Evolutionary conservation across 2,329 filamentous ascomycete species (phyloP).

Genomic region (Sporothrix mexicana): DNA sequence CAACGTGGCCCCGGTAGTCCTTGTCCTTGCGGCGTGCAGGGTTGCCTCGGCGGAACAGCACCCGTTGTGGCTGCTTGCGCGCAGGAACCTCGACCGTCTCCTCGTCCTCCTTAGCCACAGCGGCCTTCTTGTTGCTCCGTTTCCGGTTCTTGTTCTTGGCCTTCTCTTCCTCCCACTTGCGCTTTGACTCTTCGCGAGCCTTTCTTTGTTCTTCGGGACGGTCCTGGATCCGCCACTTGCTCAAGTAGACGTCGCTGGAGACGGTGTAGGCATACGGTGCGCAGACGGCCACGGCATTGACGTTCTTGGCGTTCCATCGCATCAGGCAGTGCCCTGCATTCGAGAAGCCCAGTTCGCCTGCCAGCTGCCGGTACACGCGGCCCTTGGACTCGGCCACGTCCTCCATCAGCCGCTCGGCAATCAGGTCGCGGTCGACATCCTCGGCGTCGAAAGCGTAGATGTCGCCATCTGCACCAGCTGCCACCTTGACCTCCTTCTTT

Average conservation of each 20-base stretch:
- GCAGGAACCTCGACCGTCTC: constrained; percentile 58
- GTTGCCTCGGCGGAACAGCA: constrained; percentile 68
- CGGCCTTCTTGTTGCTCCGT: constrained; percentile 58
- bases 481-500: constrained; percentile 70
- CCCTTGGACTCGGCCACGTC: constrained; percentile 93
- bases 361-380: constrained; percentile 81
- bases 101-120: not conserved
- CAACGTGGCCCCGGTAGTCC: constrained; percentile 77
- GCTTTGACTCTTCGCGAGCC: constrained; percentile 55
- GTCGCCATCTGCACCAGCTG: constrained; percentile 51
- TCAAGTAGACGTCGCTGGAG: constrained; percentile 80
- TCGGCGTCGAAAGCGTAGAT: constrained; percentile 90
- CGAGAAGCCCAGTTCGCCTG: constrained; percentile 72
- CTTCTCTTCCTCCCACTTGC: constrained; percentile 56
- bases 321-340: constrained; percentile 73
- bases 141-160: constrained; percentile 59
- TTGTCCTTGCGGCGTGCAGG: constrained; percentile 65
- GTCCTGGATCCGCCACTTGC: constrained; percentile 86
- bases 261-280: constrained; percentile 86
- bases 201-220: constrained; percentile 65
- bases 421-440: constrained; percentile 89
- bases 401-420: constrained; percentile 87
- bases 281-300: constrained; percentile 80
- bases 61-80: constrained; percentile 65
- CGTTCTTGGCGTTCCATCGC: constrained; percentile 75